Evolutionary conservation across 2,329 filamentous ascomycete genomes (phyloP), one percentile per base, ranked within the genome.

Genomic region (Rutstroemia sydowiana): DNA sequence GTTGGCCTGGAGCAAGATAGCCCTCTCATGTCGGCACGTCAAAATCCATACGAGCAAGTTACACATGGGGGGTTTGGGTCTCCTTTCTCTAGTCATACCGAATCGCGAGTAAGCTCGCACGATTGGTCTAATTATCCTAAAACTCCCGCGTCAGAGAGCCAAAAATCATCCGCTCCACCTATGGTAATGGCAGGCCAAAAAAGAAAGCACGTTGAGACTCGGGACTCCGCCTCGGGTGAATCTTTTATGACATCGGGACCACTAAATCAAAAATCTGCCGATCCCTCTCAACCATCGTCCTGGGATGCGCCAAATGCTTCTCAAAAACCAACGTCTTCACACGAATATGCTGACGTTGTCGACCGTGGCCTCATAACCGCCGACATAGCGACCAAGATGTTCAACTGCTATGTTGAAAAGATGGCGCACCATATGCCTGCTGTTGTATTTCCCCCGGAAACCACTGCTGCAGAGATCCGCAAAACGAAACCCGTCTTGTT

Each of bases 401-500:
- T 85, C 56, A 65, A 70, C 21, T 73, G 77, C 9, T 87, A 85
- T 65, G 77, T 73, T 34, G 73, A 75, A 13, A 70, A 75, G 43
- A 84, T 86, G 76, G 71, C 74, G 16, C 71, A 70, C 2, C 82
- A 85, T 56, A 73, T 85, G 48, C 83, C 83, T 0, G 76, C 76
- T 2, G 78, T 87, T 16, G 71, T 84, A 23, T 81, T 87, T 52
- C 73, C 79, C 1, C 63, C 73, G 1, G 71, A 70, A 39, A 76
- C 73, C 41, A 78, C 77, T 2, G 76, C 74, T 5, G 70, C 72
- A 10, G 76, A 82, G 52, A 66, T 86, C 48, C 76, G 82, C 44
- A 71, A 71, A 57, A 69, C 73, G 2, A 83, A 79, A 62, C 86
- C 86, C 1, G 73, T 79, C 2, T 71, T 90, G 8, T 89, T 89